Base-by-base conservation (phyloP, 1,139 yeast genomes). In the Nakaseomyces nivariensis region DNA sequence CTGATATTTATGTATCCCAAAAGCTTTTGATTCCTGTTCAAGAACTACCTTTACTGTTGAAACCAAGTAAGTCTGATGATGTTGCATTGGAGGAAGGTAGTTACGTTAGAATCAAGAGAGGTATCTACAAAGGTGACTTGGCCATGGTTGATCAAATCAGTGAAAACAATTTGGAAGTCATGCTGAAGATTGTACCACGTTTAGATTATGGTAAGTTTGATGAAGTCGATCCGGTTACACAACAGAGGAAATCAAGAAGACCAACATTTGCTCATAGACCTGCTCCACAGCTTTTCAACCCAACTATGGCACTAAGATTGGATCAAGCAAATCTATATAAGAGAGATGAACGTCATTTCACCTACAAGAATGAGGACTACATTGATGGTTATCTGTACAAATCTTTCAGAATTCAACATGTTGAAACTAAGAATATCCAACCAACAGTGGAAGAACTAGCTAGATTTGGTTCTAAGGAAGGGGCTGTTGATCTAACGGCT, bases 61-160 rank as follows among this genome's bases (percentile, higher is more conserved):
- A 95, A 62, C 97, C 95, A 56, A 87, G 84, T 51, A 89, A 86
- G 67, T 80, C 95, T 0, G 79, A 88, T 47, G 97, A 89, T 62
- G 85, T 88, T 33, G 92, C 88, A 60, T 72, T 92, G 37, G 83
- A 82, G 37, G 97, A 96, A 5, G 98, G 98, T 22, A 81, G 90
- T 33, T 92, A 90, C 65, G 95, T 92, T 42, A 78, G 98, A 58
- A 78, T 92, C 56, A 84, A 86, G 61, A 78, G 96, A 57, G 97
- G 98, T 56, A 85, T 85, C 63, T 90, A 90, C 67, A 87, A 86
- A 63, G 94, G 94, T 40, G 98, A 92, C 67, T 75, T 92, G 56
- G 98, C 97, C 24, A 79, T 88, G 51, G 96, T 92, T 51, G 96
- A 89, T 61, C 89, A 90, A 63, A 77, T 94, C 56, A 86, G 95